These are phyloP conservation scores for Styphnolobium japonicum DNA, from an alignment of 306 rosid species.

Conservation along the genomic window DNA sequence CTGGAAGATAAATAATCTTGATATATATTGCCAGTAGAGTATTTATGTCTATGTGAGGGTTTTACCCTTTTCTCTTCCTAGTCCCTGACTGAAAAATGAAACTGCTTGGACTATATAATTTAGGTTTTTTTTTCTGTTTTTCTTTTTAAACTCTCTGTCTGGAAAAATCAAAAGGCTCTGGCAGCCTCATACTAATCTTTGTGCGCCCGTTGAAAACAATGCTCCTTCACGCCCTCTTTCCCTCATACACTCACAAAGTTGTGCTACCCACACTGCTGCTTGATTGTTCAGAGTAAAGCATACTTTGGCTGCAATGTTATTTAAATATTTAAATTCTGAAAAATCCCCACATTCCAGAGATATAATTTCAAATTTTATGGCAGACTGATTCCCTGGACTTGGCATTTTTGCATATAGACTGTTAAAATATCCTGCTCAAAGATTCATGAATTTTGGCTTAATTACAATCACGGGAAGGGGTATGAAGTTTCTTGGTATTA, in stretches of 20 bases:
- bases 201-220: not conserved
- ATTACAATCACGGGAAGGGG: not conserved
- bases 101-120: not conserved
- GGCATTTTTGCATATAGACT: not conserved
- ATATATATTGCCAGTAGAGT: not conserved
- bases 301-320: not conserved
- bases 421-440: slow-evolving; percentile 12
- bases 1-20: not conserved
- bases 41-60: not conserved
- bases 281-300: not conserved
- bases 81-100: not conserved
- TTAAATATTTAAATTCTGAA: not conserved
- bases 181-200: not conserved
- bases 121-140: not conserved
- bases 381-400: slow-evolving; percentile 1
- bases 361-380: slow-evolving; percentile 2
- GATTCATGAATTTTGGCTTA: slow-evolving; percentile 20
- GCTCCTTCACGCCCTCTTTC: not conserved
- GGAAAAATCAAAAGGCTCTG: not conserved
- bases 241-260: not conserved
- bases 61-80: slow-evolving; percentile 15
- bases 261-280: not conserved
- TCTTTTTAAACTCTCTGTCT: not conserved
- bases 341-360: slow-evolving; percentile 2
- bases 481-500: not conserved